Base-by-base conservation (phyloP, 2,329 filamentous ascomycete species). In the Metarhizium anisopliae region DNA sequence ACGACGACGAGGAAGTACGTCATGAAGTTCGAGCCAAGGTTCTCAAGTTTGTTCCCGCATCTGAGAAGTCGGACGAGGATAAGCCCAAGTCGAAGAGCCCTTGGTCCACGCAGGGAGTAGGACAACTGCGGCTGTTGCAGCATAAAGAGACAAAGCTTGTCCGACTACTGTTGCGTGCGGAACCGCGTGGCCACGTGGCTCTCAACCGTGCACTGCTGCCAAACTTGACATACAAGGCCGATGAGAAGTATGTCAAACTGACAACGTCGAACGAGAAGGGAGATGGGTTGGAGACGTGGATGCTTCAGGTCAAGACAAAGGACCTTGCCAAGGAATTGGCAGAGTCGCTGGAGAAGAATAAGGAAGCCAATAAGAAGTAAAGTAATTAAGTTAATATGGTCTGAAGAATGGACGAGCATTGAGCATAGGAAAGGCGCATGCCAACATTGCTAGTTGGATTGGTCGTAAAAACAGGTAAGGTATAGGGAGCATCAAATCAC, bases 21-120 rank as follows among this genome's bases (percentile, higher is more conserved):
- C 80, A 87, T 67, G 86, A 93, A 66, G 78, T 87, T 14, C 82
- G 85, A 29, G 84, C 85, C 49, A 90, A 89, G 69, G 86, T 83
- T 13, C 72, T 86, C 59, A 86, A 86, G 67, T 82, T 83, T 62
- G 71, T 77, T 45, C 70, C 74, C 14, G 72, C 75, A 7, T 70
- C 71, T 6, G 77, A 78, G 14, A 74, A 77, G 30, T 72, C 75
- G n/a, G 73, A 74, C 30, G 67, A 70, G 45, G 72, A 70, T 53
- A 72, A 72, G 66, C 62, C 67, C 52, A 78, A 77, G 63, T 72
- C 71, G n/a, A 76, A 78, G 63, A 81, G 75, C 53, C 76, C 78
- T 2, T 95, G 88, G 88, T 74, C 78, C 35, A 83, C 79, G 0
- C 82, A 86, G 67, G 90, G 89, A 49, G 74, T 89, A 7, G 90